Percentiles rank a stretch among this genome's conserved stretches.
These are phyloP conservation scores for Toxoplasma gondii DNA, from an alignment of 169 alveolate species.

Conservation along the genomic window DNA sequence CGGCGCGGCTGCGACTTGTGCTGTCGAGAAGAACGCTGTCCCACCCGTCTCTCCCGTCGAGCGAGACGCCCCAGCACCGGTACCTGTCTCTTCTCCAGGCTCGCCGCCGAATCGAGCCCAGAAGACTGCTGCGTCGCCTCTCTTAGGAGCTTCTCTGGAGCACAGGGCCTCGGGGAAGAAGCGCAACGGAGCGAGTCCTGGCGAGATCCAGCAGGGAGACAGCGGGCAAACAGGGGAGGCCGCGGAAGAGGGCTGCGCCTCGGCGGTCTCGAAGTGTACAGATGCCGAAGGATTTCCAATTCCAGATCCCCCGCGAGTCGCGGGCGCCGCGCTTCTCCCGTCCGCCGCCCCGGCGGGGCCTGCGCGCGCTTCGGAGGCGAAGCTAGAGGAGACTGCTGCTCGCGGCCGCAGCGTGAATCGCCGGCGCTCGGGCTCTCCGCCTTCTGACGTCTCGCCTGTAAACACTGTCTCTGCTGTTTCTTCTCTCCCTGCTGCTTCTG, in stretches of 20 bases:
- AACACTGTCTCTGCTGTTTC: neutral
- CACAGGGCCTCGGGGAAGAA: no score
- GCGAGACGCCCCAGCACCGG: no score
- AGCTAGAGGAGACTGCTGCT: neutral
- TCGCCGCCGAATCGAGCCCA: no score
- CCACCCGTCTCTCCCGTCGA: no score
- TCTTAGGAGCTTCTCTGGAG: no score
- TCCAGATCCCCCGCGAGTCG: neutral
- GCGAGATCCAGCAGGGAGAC: no score
- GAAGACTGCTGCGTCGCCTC: no score
- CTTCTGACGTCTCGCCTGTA: neutral
- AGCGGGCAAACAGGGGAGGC: no score
- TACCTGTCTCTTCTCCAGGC: no score
- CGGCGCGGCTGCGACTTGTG: no score
- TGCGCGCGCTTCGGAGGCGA: neutral
- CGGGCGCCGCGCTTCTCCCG: neutral
- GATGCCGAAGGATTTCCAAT: neutral
- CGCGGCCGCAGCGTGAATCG: neutral
- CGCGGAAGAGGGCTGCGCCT: neutral
- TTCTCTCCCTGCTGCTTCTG: neutral
- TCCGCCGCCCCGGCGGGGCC: neutral
- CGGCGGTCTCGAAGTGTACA: neutral
- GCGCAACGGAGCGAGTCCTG: no score
- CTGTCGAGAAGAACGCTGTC: no score
- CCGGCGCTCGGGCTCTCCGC: neutral